These are phyloP conservation scores for Lophiotrema nucula DNA, from an alignment of 495 filamentous ascomycete species.

Conservation along the genomic window DNA sequence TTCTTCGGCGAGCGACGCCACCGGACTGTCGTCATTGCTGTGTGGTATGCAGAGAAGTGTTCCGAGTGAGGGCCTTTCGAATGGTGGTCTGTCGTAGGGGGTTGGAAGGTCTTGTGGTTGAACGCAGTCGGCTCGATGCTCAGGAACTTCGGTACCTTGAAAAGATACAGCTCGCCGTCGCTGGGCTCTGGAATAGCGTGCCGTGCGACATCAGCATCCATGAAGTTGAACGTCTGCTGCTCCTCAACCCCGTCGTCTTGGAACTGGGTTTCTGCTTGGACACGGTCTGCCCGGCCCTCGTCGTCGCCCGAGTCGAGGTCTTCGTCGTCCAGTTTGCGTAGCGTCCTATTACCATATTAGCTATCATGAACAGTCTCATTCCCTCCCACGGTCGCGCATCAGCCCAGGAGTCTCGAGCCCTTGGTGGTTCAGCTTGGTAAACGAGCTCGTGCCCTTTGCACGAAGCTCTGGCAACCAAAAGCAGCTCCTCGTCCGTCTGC, in stretches of 20 bases:
- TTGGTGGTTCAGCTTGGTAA: no score
- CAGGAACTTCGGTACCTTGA: slow-evolving; percentile 78
- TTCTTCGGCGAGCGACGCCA: slow-evolving; percentile 68
- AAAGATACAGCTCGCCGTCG: slow-evolving; percentile 60
- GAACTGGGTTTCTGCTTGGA: slow-evolving; percentile 29
- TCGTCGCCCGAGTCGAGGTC: slow-evolving; percentile 83
- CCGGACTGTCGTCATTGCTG: slow-evolving; percentile 66
- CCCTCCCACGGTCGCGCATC: no score
- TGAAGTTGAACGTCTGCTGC: slow-evolving; percentile 32
- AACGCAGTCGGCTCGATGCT: slow-evolving; percentile 72
- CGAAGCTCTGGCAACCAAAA: no score
- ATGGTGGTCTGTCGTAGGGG: slow-evolving; percentile 57
- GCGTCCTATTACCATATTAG: slow-evolving; percentile 36
- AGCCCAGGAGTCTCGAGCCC: no score
- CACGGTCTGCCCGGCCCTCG: slow-evolving; percentile 55
- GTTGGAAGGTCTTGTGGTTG: slow-evolving; percentile 67
- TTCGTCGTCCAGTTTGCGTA: slow-evolving; percentile 64
- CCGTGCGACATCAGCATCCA: slow-evolving; percentile 44
- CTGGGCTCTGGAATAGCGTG: slow-evolving; percentile 67
- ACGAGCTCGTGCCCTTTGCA: no score
- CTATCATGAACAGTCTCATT: no score
- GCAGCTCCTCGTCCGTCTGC: no score
- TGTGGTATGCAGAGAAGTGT: slow-evolving; percentile 59
- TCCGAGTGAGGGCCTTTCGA: slow-evolving; percentile 41
- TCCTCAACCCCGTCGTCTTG: slow-evolving; percentile 16